Evolutionary conservation across 2,329 filamentous ascomycete species (phyloP), one percentile per base, ranked within the genome.

Genomic region (Trichophyton equinum): DNA sequence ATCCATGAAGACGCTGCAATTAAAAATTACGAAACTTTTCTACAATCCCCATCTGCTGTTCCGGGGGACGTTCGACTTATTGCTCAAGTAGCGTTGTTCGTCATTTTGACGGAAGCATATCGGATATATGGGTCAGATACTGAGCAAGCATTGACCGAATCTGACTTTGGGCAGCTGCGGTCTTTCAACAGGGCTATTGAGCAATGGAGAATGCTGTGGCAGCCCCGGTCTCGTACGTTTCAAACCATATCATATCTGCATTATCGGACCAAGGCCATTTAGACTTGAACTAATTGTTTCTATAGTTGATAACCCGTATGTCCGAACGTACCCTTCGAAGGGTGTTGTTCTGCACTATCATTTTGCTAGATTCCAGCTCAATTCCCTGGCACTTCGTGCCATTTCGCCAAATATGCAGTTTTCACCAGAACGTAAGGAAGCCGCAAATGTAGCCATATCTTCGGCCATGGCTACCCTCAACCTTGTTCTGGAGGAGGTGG

Each of bases 1-100:
- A 80, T 84, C 0, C 79, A 81, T 30, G 82, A 85, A 58, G 81
- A 85, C 60, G 71, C 75, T 13, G 78, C 80, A 0, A 81, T 85
- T 44, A 78, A 81, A 57, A 81, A 81, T 4, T 81, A 81, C 73
- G 81, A 84, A 58, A 73, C 75, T 1, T 81, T 85, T 51, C 70
- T 84, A n/a, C 75, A 78, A 40, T 76, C 77, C 0, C 75, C 80
- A 0, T 73, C 78, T 20, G 76, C 80, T 2, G 81, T 77, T 0
- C 76, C 80, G 0, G 77, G 80, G 3, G 83, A 85, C 61, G 78
- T 80, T 60, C 75, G 82, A 3, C 73, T 85, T 0, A 73, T 81
- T 59, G 82, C 81, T 40, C 82, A 85, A 64, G 81, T 85, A 8
- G 78, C 80, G 0, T 66, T 85, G 9, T 76, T 85, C 61, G 78